Conservation (phyloP, 73 alveolate species). For the Uronychia setigera region DNA sequence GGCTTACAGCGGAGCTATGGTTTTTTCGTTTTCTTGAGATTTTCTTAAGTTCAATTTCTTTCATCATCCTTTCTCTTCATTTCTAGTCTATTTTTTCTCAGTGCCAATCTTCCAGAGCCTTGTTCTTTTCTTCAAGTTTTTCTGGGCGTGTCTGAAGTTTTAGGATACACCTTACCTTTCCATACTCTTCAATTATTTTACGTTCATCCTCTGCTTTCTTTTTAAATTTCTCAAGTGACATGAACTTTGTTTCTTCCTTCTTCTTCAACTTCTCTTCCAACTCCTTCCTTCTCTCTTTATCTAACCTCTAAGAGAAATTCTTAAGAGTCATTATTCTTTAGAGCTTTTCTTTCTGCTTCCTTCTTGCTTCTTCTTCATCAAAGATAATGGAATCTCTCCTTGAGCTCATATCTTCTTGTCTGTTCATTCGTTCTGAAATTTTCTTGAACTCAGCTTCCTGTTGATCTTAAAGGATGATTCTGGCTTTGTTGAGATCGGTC, state of each 20-base stretch:
- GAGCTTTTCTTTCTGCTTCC: background rate
- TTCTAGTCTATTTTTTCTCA: background rate
- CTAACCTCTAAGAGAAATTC: background rate
- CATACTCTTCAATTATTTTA: background rate
- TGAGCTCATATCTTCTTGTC: background rate
- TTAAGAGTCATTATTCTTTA: background rate
- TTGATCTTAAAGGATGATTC: background rate
- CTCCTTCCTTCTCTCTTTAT: background rate
- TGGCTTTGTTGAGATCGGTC: background rate
- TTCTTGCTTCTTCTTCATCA: background rate
- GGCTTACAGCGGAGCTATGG: background rate
- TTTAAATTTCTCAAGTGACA: background rate
- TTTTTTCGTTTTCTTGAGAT: background rate
- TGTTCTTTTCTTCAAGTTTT: background rate
- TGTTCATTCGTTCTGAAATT: background rate
- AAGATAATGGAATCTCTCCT: no score
- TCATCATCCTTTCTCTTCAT: background rate
- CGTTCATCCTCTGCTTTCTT: background rate
- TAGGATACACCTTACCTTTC: background rate
- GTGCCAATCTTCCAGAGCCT: constrained; percentile 3
- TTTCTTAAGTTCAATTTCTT: background rate
- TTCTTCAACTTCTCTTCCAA: background rate
- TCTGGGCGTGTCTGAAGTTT: background rate
- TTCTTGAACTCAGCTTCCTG: background rate
- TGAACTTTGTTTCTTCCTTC: background rate